A percentile compares a stretch with the other conserved stretches of the same genome.
Evolutionary conservation across 1,284 basidiomycete species (phyloP).

Genomic region (Cerrena zonata): DNA sequence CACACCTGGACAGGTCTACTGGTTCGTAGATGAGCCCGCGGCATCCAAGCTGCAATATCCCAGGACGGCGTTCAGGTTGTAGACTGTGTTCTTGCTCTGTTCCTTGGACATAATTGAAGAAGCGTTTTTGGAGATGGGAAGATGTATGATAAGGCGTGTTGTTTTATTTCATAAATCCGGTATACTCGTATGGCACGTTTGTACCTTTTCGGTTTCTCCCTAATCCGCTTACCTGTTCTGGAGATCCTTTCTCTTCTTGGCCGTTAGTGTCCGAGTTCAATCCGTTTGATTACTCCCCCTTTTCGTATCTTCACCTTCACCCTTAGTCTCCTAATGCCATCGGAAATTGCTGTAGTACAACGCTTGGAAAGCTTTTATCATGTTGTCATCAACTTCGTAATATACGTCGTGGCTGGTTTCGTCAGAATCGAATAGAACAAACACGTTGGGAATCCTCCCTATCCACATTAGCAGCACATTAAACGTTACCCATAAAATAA

Average conservation of each 20-base stretch:
- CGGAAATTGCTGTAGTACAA: too few species aligned
- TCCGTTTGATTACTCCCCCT: slow-evolving; percentile 1
- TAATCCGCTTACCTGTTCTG: too few species aligned
- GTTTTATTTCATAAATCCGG: not conserved
- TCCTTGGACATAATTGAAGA: too few species aligned
- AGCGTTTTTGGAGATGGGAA: not conserved
- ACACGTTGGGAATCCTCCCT: not conserved
- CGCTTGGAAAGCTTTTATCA: too few species aligned
- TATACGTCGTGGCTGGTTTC: not conserved
- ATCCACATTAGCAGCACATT: not conserved
- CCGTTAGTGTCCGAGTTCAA: not conserved
- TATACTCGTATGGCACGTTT: too few species aligned
- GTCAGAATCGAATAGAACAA: not conserved
- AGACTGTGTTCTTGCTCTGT: too few species aligned
- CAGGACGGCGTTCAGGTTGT: slow-evolving; percentile 51
- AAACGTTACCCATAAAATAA: not conserved
- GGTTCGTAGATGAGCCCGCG: slow-evolving; percentile 86
- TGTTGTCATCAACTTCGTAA: too few species aligned
- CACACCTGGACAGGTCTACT: slow-evolving; percentile 80
- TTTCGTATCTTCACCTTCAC: slow-evolving; percentile 1
- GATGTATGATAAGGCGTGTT: not conserved
- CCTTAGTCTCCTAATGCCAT: slow-evolving; percentile 1
- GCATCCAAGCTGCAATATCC: slow-evolving; percentile 56
- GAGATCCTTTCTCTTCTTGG: not conserved
- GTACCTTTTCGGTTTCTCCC: too few species aligned